Base-by-base conservation (phyloP, 1,139 yeast species). In the Candida labiduridarum region DNA sequence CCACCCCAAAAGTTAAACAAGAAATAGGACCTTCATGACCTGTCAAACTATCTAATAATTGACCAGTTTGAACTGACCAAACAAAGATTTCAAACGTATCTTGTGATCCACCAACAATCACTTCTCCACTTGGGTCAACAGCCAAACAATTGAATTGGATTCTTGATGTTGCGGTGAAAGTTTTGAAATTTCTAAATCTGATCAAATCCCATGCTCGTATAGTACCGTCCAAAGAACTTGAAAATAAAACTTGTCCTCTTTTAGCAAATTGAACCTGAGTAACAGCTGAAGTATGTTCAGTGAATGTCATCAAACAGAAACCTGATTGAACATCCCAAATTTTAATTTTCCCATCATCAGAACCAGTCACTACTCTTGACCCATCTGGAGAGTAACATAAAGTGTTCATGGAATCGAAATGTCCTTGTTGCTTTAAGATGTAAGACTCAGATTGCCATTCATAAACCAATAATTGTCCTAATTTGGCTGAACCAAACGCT, bases 371-470 rank as follows among this genome's bases (percentile, higher is more conserved):
- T 8, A 94, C 79, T 58, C 92, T 79, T 2, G 96, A 82, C 0
- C 99, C 99, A 69, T 95, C 99, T 0, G 98, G 97, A 0, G 98
- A 89, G 62, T 94, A 94, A 36, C 88, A 83, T 46, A 92, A 68
- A 14, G 91, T 79, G 63, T 91, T 94, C 67, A 92, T 82, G 0
- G 96, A 77, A 66, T 94, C 99, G 64, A 89, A 94, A 69, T 94
- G 99, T 11, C 99, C 97, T 68, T 95, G 99, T 66, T 94, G 99
- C 65, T 94, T 92, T 57, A 94, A 76, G 44, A 94, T 87, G 65
- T 94, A 94, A 0, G 97, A 89, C 67, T 94, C 99, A 2, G 96
- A 89, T 72, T 94, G 97, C 99, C 99, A 94, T 76, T 94, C 99
- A 76, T 96, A 94, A 0, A 94, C 99, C 53, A 94, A 72, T 49